Evolutionary conservation across 805 yeast species (phyloP).

Genomic region (Isabelozyma pseudorhagii): DNA sequence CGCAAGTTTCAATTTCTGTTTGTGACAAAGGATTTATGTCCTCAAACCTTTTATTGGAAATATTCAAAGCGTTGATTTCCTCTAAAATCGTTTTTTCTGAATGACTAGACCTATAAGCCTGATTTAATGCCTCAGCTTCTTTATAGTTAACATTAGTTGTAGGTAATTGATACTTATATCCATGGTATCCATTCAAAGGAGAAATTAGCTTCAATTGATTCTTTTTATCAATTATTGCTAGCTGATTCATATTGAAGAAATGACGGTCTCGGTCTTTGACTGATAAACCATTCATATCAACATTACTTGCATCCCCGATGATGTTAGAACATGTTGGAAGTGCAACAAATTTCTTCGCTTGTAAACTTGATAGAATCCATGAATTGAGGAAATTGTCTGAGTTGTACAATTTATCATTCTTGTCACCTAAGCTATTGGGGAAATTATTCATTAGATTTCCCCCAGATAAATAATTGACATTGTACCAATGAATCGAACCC

Average conservation of each 20-base stretch:
- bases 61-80: neutral
- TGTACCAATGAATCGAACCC: slow-evolving; percentile 66
- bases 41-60: neutral
- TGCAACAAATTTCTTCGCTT: slow-evolving; percentile 23
- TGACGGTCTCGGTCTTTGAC: slow-evolving; percentile 9
- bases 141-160: neutral
- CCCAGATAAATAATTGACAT: slow-evolving; percentile 38
- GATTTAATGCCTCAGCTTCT: neutral
- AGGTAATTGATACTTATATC: slow-evolving; percentile 43
- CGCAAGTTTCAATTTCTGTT: slow-evolving; percentile 56
- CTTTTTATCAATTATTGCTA: slow-evolving; percentile 30
- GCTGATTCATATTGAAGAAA: slow-evolving; percentile 17
- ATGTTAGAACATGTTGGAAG: slow-evolving; percentile 16
- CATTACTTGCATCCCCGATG: neutral
- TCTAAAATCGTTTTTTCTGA: neutral
- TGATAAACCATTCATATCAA: neutral
- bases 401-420: slow-evolving; percentile 4
- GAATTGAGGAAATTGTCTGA: slow-evolving; percentile 25
- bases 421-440: slow-evolving; percentile 20
- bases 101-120: neutral
- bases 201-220: slow-evolving; percentile 31
- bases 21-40: slow-evolving; percentile 39
- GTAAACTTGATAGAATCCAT: slow-evolving; percentile 46
- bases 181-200: slow-evolving; percentile 35
- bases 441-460: slow-evolving; percentile 25